Evolutionary conservation across 1,284 basidiomycete species (phyloP), one percentile per base, ranked within the genome.

Genomic region (Microbotryum lychnidis-dioicae): DNA sequence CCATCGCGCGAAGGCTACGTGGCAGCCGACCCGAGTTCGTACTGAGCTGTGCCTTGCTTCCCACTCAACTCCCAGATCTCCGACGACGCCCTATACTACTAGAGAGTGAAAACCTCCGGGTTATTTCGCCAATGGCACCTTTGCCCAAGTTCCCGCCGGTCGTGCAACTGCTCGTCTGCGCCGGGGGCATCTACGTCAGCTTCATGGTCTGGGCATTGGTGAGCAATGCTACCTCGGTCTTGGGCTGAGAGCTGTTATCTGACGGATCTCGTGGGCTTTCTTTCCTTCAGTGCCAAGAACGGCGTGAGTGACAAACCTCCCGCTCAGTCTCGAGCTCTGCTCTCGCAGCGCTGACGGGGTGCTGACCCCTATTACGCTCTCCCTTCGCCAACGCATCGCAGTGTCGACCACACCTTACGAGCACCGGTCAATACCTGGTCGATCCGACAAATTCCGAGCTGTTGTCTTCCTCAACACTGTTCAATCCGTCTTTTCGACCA

Each of bases 401-500:
- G 65, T 69, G 0, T 65, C 68, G 5, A 69, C 68, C 1, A 67
- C 68, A 1, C 68, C 68, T 4, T 69, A 67, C 50, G 58, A 42
- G 37, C 62, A 3, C 62, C 61, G 21, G 60, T 54, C 21, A 50
- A 27, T 14, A 58, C 31, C 12, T 53, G 54, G 56, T 62, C 61
- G 7, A 57, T 58, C n/a, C 14, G 60, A 69, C 64, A 71, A 66
- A 61, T 73, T 73, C 57, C 66, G 70, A 42, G 66, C 70, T 7
- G 66, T 97, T 73, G 93, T 97, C 73, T 97, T 85, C 74, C 91
- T 90, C 59, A 97, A 97, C 77, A 96, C 92, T 10, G 84, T 97
- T 64, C 93, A 97, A 77, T 93, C 90, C 31, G 93, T 62, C 16
- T 68, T 71, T 57, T 69, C 62, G 27, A 60, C 67, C 27, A 21